Percentiles rank a stretch among this genome's conserved stretches.
Conservation (phyloP, 345 rosid genomes). For the Gossypium raimondii region DNA sequence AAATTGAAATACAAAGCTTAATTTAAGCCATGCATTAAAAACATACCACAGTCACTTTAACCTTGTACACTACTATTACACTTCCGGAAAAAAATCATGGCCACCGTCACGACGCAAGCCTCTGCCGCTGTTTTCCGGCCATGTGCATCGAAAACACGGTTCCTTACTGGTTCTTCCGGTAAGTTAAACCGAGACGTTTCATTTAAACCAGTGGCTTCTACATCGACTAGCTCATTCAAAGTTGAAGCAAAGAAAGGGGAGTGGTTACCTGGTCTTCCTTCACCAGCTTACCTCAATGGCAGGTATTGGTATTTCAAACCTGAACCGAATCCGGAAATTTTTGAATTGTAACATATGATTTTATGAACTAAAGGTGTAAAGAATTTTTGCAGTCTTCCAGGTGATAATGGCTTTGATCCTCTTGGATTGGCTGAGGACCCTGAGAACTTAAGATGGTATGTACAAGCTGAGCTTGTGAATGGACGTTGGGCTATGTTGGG, state of each 20-base stretch:
- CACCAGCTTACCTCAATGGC: slow-evolving; percentile 78
- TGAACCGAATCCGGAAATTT: neutral
- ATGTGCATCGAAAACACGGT: slow-evolving; percentile 48
- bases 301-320: slow-evolving; percentile 38
- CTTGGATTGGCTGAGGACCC: slow-evolving; percentile 93
- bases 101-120: slow-evolving; percentile 83
- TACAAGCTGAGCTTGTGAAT: slow-evolving; percentile 94
- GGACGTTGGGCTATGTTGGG: slow-evolving; percentile 97
- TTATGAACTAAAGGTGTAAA: neutral
- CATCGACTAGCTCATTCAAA: slow-evolving; percentile 35
- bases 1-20: slow-evolving; percentile 21
- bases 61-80: neutral
- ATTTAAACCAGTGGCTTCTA: slow-evolving; percentile 33
- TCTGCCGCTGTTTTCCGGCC: slow-evolving; percentile 82
- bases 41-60: neutral
- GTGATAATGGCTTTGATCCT: slow-evolving; percentile 97
- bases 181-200: slow-evolving; percentile 44
- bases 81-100: slow-evolving; percentile 37
- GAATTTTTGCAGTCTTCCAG: slow-evolving; percentile 60
- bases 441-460: slow-evolving; percentile 80
- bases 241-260: slow-evolving; percentile 93
- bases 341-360: neutral
- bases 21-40: slow-evolving; percentile 1
- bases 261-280: slow-evolving; percentile 86
- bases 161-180: slow-evolving; percentile 57